Conservation (phyloP, 2,329 filamentous ascomycete genomes). For the Lachnellula subtilissima region DNA sequence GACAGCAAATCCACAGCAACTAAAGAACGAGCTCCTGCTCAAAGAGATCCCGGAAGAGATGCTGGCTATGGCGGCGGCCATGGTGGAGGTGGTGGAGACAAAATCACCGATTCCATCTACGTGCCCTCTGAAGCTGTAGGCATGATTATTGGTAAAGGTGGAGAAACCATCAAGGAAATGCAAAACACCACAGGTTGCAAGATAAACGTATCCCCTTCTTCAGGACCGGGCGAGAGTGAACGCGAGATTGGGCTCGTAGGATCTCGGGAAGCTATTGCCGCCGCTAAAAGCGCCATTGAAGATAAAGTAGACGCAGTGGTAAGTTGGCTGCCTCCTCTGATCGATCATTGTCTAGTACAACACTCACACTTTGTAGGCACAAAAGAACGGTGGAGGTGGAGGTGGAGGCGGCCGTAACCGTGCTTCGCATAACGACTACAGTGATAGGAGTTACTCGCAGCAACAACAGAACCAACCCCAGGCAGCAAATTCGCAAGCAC, state of each 20-base stretch:
- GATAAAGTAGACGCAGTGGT: conserved; percentile 90
- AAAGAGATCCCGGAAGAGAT: conserved; percentile 44
- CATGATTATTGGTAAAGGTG: conserved; percentile 94
- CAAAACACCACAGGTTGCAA: conserved; percentile 84
- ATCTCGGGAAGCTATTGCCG: conserved; percentile 68
- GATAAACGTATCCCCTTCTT: conserved; percentile 85
- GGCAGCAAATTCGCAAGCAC: conserved; percentile 31
- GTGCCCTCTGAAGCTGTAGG: conserved; percentile 89
- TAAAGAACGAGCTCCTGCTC: conserved; percentile 31
- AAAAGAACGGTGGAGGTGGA: conserved; percentile 46
- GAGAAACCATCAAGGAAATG: conserved; percentile 93
- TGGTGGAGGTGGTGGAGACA: conserved; percentile 45
- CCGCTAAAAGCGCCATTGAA: conserved; percentile 79
- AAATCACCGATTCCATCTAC: conserved; percentile 75
- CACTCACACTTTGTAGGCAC: conserved; percentile 37
- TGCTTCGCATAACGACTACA: conserved; percentile 47
- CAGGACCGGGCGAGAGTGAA: conserved; percentile 70
- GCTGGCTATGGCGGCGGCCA: conserved; percentile 38
- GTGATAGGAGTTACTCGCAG: conserved; percentile 50
- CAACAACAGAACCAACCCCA: conserved; percentile 36
- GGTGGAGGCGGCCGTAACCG: conserved; percentile 40
- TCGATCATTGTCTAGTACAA: neutral
- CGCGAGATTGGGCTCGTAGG: conserved; percentile 85
- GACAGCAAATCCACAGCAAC: conserved; percentile 56
- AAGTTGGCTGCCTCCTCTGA: conserved; percentile 37